phyloP scores from a whole-genome alignment of 495 filamentous ascomycete genomes.

The Mycothermus thermophilus region DNA sequence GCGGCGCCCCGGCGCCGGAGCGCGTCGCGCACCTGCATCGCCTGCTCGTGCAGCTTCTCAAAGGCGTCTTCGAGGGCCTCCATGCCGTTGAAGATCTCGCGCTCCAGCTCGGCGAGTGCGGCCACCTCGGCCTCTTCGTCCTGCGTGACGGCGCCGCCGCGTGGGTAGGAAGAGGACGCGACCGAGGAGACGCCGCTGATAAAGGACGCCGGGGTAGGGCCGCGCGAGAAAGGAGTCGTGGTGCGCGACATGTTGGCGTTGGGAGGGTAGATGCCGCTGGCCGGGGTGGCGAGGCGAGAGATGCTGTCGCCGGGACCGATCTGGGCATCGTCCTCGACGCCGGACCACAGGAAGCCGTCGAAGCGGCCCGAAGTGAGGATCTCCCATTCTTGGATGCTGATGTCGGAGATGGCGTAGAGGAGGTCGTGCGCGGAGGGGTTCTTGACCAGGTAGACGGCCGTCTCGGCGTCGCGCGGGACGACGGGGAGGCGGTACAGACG shows the following conservation, averaged over 20 bases:
- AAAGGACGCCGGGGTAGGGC: conserved; percentile 34
- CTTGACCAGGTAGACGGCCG: conserved; percentile 77
- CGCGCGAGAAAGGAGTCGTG: conserved; percentile 25
- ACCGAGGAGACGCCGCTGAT: conserved; percentile 29
- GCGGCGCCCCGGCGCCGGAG: conserved; percentile 70
- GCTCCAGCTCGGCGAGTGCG: conserved; percentile 76
- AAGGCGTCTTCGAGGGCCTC: conserved; percentile 92
- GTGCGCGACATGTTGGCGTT: conserved; percentile 25
- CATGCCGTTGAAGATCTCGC: conserved; percentile 86
- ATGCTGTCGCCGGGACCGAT: conserved; percentile 26
- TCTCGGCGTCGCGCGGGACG: conserved; percentile 67
- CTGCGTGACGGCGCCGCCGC: conserved; percentile 48
- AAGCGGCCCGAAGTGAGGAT: conserved; percentile 92
- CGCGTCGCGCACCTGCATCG: conserved; percentile 64
- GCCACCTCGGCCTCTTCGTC: conserved; percentile 94
- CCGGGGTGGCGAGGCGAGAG: conserved; percentile 42
- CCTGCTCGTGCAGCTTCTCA: conserved; percentile 74
- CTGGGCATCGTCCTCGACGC: conserved; percentile 51
- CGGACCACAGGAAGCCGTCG: conserved; percentile 91
- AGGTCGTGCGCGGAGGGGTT: conserved; percentile 72
- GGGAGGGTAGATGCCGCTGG: conserved; percentile 31
- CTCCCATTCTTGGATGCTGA: conserved; percentile 86
- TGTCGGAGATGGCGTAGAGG: conserved; percentile 72
- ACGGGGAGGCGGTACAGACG: conserved; percentile 63
- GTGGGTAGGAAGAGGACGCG: conserved; percentile 21